These are phyloP conservation scores for Cryptococcus sp. DNA, from an alignment of 1,284 basidiomycete species.

Conservation along the genomic window DNA sequence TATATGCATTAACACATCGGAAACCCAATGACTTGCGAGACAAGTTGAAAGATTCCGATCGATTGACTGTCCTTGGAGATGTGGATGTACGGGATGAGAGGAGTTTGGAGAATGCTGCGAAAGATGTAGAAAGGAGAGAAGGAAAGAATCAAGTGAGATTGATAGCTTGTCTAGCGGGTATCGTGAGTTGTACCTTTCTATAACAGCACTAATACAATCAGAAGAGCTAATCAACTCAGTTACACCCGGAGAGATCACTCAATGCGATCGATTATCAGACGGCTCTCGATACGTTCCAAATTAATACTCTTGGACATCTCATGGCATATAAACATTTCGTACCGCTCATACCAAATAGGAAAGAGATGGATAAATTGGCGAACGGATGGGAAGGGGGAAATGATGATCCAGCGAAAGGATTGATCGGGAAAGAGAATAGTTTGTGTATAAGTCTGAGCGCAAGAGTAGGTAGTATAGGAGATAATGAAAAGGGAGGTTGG, in stretches of 20 bases:
- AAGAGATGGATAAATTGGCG: slow-evolving; percentile 27
- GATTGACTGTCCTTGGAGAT: slow-evolving; percentile 46
- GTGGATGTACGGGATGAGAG: slow-evolving; percentile 47
- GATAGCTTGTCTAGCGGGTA: slow-evolving; percentile 50
- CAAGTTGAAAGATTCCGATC: slow-evolving; percentile 5
- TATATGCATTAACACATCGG: slow-evolving; percentile 50
- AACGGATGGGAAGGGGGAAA: slow-evolving; percentile 10
- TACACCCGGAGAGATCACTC: slow-evolving; percentile 52
- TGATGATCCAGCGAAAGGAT: slow-evolving; percentile 44
- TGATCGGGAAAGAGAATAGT: slow-evolving; percentile 36
- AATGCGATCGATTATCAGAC: slow-evolving; percentile 41
- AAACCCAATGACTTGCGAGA: slow-evolving; percentile 31
- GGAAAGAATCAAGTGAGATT: slow-evolving; percentile 45
- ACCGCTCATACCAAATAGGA: slow-evolving; percentile 48
- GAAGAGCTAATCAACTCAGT: slow-evolving; percentile 21
- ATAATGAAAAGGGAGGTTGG: slow-evolving; percentile 56
- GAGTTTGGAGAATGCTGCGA: slow-evolving; percentile 42
- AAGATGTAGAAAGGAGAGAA: slow-evolving; percentile 42
- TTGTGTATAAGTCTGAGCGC: slow-evolving; percentile 51
- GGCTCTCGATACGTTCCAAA: slow-evolving; percentile 32
- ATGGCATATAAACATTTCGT: slow-evolving; percentile 53
- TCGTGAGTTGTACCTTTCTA: slow-evolving; percentile 33
- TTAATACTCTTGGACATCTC: slow-evolving; percentile 53
- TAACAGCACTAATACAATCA: background rate
- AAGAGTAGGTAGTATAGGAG: slow-evolving; percentile 50